Base-by-base conservation (phyloP, 1,284 basidiomycete species). In the Neonothopanus nambi region DNA sequence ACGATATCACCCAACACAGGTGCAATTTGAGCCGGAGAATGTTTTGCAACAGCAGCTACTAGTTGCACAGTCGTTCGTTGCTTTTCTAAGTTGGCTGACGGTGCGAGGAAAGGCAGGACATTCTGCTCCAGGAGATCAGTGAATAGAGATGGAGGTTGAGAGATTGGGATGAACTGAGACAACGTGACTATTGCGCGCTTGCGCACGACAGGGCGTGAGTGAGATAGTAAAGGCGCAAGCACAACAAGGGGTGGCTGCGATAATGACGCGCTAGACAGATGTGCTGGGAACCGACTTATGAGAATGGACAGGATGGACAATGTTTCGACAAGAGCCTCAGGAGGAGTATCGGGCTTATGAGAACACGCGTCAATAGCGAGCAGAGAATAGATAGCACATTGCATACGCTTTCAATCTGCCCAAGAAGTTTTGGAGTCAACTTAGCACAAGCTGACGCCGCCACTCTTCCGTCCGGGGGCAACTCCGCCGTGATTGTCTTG, bases 401-500 rank as follows among this genome's bases (percentile, higher is more conserved):
- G 60, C 87, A 61, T 65, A 92, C 93, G 66, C 83, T 89, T 60
- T 85, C 74, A 20, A 95, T 76, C 63, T 95, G 89, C 3, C 73
- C 77, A 12, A 95, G 79, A 9, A 97, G 77, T 65, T 90, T 91
- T n/a, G 92, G 91, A 0, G 89, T 86, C 43, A 98, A 77, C 70
- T 90, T 93, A 44, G 85, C 84, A 63, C 91, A 92, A n/a, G 90
- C 88, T 36, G 85, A 87, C 1, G 76, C 76, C 2, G 91, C 90
- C 50, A 94, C 84, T 60, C 84, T 85, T 46, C 90, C 87, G 51
- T 91, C 88, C 7, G 81, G 79, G 3, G 93, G 90, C 52, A 98
- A 79, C 69, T 97, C 93, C 15, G 89, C 81, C 0, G 95, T 93
- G 62, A 98, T 95, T 1, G 93, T 96, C 74, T 98, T 98, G 60